Percentiles rank a stretch among this genome's conserved stretches.
Conservation (phyloP, 306 rosid genomes). For the Acacia acuminata region DNA sequence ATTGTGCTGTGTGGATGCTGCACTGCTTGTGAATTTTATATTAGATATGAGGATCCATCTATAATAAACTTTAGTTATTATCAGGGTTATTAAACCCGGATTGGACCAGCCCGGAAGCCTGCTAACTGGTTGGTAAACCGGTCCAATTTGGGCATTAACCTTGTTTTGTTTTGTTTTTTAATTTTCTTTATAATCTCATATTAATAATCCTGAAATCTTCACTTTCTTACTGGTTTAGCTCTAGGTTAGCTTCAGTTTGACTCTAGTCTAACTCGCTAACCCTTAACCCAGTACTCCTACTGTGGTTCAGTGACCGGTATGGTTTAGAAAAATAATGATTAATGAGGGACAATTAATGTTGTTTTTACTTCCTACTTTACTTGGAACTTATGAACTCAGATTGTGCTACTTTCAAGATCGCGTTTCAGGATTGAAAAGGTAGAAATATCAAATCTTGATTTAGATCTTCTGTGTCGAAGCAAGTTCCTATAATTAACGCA, state of each 20-base stretch:
- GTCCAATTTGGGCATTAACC: too few relatives aligned
- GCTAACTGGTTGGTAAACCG: too few relatives aligned
- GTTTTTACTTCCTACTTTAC: neutral
- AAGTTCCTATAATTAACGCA: neutral
- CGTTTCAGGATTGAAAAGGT: neutral
- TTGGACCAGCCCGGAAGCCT: too few relatives aligned
- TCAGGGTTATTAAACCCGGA: too few relatives aligned
- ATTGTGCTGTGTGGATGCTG: constrained; percentile 3
- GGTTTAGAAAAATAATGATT: neutral
- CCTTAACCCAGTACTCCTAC: too few relatives aligned
- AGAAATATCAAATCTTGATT: constrained; percentile 10
- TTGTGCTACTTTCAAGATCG: neutral
- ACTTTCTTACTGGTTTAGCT: too few relatives aligned
- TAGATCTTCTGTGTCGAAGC: neutral
- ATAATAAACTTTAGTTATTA: constrained; percentile 6
- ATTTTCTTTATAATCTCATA: too few relatives aligned
- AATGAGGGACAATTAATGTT: neutral
- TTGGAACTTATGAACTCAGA: neutral
- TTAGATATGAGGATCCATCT: constrained; percentile 2
- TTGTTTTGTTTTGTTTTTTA: too few relatives aligned
- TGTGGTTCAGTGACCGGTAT: too few relatives aligned
- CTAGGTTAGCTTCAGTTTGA: too few relatives aligned
- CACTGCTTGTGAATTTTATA: constrained; percentile 8
- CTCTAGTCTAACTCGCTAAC: too few relatives aligned
- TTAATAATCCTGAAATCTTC: too few relatives aligned